A percentile compares a stretch with the other conserved stretches of the same genome.
Evolutionary conservation across 2,329 filamentous ascomycete genomes (phyloP).

Genomic region (Thelonectria blattea): DNA sequence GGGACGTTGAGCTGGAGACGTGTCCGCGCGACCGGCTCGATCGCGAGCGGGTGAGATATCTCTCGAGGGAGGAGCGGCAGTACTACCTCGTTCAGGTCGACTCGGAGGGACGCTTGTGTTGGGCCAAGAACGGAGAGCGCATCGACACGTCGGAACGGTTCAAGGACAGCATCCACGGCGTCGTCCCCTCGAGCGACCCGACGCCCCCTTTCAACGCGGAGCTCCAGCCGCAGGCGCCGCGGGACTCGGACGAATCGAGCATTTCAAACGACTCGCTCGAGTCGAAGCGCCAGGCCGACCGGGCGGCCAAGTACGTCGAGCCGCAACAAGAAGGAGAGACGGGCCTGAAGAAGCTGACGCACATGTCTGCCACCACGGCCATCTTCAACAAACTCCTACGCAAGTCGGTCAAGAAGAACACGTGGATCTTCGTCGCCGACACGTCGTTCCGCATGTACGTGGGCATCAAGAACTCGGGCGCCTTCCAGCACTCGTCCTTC

Average conservation of each 20-base stretch:
- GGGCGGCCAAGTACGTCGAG: slow-evolving; percentile 69
- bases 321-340: slow-evolving; percentile 66
- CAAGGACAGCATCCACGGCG: slow-evolving; percentile 80
- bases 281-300: slow-evolving; percentile 62
- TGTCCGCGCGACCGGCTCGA: slow-evolving; percentile 79
- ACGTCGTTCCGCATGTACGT: slow-evolving; percentile 85
- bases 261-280: slow-evolving; percentile 48
- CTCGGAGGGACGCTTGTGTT: slow-evolving; percentile 75
- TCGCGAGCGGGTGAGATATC: slow-evolving; percentile 80
- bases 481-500: slow-evolving; percentile 92
- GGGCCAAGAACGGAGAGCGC: slow-evolving; percentile 80
- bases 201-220: slow-evolving; percentile 58
- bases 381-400: slow-evolving; percentile 81
- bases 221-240: slow-evolving; percentile 21
- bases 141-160: slow-evolving; percentile 79
- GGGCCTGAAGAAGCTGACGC: slow-evolving; percentile 59
- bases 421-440: slow-evolving; percentile 93
- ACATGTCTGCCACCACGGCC: slow-evolving; percentile 69
- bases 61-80: slow-evolving; percentile 80
- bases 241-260: slow-evolving; percentile 34
- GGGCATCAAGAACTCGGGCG: slow-evolving; percentile 86
- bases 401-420: slow-evolving; percentile 82
- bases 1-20: slow-evolving; percentile 68
- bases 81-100: slow-evolving; percentile 83
- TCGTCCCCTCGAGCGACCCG: slow-evolving; percentile 66